These are phyloP conservation scores for Priceomyces castillae DNA, from an alignment of 805 yeast genomes.

Conservation along the genomic window DNA sequence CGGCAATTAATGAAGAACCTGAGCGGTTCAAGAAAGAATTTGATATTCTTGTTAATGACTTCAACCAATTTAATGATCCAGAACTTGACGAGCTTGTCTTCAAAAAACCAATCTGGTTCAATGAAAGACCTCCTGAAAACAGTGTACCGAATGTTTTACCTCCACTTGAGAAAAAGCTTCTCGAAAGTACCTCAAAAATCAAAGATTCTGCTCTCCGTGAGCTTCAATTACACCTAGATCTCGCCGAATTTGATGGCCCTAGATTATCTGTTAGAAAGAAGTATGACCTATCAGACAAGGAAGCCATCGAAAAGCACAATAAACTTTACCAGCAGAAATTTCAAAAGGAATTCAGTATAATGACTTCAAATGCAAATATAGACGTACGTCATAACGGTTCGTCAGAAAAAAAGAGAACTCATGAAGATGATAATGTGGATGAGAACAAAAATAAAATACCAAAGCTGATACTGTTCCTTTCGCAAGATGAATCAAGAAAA, in stretches of 20 bases:
- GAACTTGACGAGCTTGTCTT: conserved; percentile 33
- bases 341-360: conserved; percentile 13
- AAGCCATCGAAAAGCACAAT: conserved; percentile 7
- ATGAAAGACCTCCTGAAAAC: neutral
- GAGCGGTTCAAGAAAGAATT: conserved; percentile 11
- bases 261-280: conserved; percentile 22
- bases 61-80: conserved; percentile 18
- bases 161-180: conserved; percentile 13
- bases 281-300: conserved; percentile 15
- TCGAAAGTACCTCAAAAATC: conserved; percentile 9
- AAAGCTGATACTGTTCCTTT: neutral
- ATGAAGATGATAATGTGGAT: conserved; percentile 3
- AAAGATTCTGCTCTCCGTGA: conserved; percentile 11
- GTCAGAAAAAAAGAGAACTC: conserved; percentile 3
- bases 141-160: conserved; percentile 9
- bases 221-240: conserved; percentile 9
- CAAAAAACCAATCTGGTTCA: conserved; percentile 25
- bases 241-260: conserved; percentile 10
- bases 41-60: conserved; percentile 17
- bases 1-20: conserved; percentile 12
- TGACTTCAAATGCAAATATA: conserved; percentile 8
- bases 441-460: neutral
- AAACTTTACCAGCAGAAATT: conserved; percentile 16
- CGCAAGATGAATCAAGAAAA: neutral
- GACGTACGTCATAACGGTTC: conserved; percentile 6